These are phyloP conservation scores for Cercospora citrullina DNA, from an alignment of 2,329 filamentous ascomycete genomes.

Conservation along the genomic window DNA sequence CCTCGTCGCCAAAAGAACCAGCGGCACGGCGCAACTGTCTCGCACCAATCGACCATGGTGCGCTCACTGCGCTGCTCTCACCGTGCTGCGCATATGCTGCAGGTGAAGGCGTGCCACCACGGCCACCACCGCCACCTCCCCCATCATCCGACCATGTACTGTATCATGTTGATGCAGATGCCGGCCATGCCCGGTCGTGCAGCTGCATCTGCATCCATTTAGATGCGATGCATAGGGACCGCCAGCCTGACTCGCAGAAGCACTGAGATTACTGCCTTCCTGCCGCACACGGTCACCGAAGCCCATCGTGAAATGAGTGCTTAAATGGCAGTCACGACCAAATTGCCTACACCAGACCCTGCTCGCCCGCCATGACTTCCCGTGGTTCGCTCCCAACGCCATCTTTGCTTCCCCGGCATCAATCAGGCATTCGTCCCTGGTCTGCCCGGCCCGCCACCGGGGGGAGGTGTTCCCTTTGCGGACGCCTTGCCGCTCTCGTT, in stretches of 20 bases:
- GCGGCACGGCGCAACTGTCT: not conserved
- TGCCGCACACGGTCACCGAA: not conserved
- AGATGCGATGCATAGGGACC: not conserved
- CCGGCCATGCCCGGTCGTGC: constrained; percentile 1
- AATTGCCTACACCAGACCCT: not conserved
- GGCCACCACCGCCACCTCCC: not conserved
- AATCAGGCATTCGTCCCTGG: not conserved
- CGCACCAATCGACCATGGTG: not conserved
- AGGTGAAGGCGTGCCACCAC: not conserved
- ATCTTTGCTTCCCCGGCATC: not conserved
- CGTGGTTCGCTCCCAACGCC: not conserved
- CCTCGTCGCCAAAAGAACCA: constrained; percentile 2
- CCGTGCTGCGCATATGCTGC: not conserved
- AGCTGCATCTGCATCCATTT: not conserved
- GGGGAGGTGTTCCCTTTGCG: not conserved
- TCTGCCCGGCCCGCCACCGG: not conserved
- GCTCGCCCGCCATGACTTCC: not conserved
- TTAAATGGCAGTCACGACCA: not conserved
- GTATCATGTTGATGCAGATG: not conserved
- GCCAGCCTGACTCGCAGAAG: not conserved
- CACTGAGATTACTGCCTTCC: not conserved
- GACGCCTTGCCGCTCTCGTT: not conserved
- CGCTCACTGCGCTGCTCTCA: not conserved
- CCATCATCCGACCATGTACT: not conserved
- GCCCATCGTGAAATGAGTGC: not conserved